phyloP scores from a whole-genome alignment of 192 early-diverging fungal species.

The Coemansia sp. region DNA sequence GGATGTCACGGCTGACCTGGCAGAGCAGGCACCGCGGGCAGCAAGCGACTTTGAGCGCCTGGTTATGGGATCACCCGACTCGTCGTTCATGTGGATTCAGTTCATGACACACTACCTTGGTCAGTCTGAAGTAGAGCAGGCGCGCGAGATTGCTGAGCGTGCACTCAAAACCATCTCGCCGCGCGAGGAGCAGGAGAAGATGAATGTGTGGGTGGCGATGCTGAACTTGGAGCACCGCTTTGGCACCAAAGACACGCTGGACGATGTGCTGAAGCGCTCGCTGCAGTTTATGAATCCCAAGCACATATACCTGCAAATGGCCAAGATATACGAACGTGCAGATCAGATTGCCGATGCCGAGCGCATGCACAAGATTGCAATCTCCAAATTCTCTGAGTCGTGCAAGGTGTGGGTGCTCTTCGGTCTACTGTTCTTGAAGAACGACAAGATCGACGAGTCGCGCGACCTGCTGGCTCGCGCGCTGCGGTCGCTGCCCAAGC shows the following conservation, averaged over 20 bases:
- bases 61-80: slow-evolving; percentile 90
- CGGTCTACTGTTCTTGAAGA: slow-evolving; percentile 79
- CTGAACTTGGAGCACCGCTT: slow-evolving; percentile 96
- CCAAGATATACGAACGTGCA: slow-evolving; percentile 85
- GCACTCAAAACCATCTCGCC: slow-evolving; percentile 90
- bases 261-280: slow-evolving; percentile 84
- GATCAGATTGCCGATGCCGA: slow-evolving; percentile 72
- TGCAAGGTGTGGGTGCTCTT: slow-evolving; percentile 90
- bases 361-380: slow-evolving; percentile 68
- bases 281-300: slow-evolving; percentile 85
- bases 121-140: slow-evolving; percentile 88
- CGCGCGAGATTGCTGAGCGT: slow-evolving; percentile 89
- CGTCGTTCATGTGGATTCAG: slow-evolving; percentile 98
- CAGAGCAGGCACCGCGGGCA: slow-evolving; percentile 68
- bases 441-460: slow-evolving; percentile 65
- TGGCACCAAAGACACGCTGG: slow-evolving; percentile 78
- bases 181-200: slow-evolving; percentile 91
- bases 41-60: slow-evolving; percentile 90
- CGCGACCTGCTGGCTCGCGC: slow-evolving; percentile 78
- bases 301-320: slow-evolving; percentile 82
- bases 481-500: slow-evolving; percentile 84
- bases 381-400: slow-evolving; percentile 83
- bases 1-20: slow-evolving; percentile 70
- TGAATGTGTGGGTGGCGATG: slow-evolving; percentile 97
- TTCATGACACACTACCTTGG: slow-evolving; percentile 99